Base-by-base conservation (phyloP, 169 alveolate genomes). In the Plasmodium sp. region DNA sequence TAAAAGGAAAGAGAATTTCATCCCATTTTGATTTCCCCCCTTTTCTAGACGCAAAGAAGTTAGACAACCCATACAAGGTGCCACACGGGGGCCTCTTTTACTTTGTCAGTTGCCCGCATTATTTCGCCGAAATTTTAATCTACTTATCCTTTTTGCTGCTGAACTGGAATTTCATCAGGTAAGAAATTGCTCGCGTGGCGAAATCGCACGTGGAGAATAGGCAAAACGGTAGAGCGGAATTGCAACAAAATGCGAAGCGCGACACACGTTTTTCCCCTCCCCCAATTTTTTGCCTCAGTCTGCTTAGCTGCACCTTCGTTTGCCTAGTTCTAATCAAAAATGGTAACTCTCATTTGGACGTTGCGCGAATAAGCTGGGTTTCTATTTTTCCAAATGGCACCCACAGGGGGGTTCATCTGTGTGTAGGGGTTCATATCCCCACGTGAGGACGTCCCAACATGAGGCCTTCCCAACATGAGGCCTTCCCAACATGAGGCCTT, bases 31-130 rank as follows among this genome's bases (percentile, higher is more conserved):
- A 62, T 62, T 62, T 27, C 22, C 36, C 10, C 31, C 77, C 33
- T 27, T 84, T 82, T 74, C 73, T 45, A 56, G 92, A 74, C 2
- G 10, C 27, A 27, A 83, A 54, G 45, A 51, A 91, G 22, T 94
- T 77, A 58, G 95, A 84, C 62, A 62, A 22, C 74, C 84, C 92
- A 5, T 97, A 97, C 93, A 83, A 93, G 48, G 94, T 97, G 12
- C 98, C 98, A 5, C 92, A 92, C 80, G 97, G 97, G 5, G 97
- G 97, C 75, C 95, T 95, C 51, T 97, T 97, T 80, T 84, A 96
- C 83, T 95, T 83, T 83, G 90, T 97, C 51, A 79, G 96, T 86
- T 97, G 98, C 77, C 98, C 98, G 3, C 98, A 97, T 92, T 97
- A 97, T 95, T 93, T 96, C 41, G 95, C 97, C 10, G 98, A 97